phyloP scores from a whole-genome alignment of 176 grass and related monocot species.

The Oryza glumipatula region DNA sequence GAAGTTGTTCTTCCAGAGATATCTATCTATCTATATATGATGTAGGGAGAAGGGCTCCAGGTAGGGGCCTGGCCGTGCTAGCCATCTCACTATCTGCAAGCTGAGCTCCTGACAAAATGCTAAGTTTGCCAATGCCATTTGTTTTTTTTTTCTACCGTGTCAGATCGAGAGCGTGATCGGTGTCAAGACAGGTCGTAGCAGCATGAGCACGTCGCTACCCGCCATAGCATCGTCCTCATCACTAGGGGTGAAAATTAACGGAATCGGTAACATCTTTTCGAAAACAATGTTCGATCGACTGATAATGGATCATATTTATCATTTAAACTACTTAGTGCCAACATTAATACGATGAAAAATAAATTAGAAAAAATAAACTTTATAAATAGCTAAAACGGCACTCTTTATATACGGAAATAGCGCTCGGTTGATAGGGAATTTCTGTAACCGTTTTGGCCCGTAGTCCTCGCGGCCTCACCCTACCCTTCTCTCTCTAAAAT shows the following conservation, averaged over 20 bases:
- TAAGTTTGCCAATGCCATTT: not conserved
- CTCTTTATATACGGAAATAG: too few relatives aligned
- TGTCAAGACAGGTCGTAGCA: not conserved
- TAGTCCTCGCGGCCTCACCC: not conserved
- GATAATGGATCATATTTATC: too few relatives aligned
- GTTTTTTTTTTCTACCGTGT: too few relatives aligned
- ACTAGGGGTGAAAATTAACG: too few relatives aligned
- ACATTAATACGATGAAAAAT: too few relatives aligned
- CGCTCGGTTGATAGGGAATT: too few relatives aligned
- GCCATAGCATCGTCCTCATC: not conserved
- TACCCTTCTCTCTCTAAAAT: not conserved
- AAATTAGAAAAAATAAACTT: too few relatives aligned
- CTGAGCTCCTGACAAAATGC: not conserved
- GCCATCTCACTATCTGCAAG: not conserved
- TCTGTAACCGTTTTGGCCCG: too few relatives aligned
- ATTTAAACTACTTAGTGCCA: too few relatives aligned
- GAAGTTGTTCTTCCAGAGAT: not conserved
- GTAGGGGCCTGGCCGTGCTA: not conserved
- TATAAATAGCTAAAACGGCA: too few relatives aligned
- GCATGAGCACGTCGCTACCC: conserved; percentile 26
- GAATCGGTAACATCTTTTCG: too few relatives aligned
- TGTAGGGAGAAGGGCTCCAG: not conserved
- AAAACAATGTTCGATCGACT: too few relatives aligned
- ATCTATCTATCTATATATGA: not conserved
- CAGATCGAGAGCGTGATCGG: not conserved